Percentiles rank a stretch among this genome's conserved stretches.
phyloP scores from a whole-genome alignment of 805 yeast genomes.

The Lachancea dasiensis region DNA sequence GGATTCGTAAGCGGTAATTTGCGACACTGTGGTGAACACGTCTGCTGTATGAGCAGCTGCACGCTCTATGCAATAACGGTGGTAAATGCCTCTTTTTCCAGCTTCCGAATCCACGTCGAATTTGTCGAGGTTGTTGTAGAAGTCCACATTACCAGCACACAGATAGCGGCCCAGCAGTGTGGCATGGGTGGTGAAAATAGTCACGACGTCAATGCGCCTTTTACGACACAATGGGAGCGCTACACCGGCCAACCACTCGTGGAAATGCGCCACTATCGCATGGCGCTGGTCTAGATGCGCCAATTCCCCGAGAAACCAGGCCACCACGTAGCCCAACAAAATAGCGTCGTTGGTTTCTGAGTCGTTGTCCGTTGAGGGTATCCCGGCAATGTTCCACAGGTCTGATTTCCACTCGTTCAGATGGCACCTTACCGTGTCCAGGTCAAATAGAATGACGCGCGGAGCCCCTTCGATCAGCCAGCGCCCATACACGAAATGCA shows the following conservation, averaged over 20 bases:
- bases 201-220: conserved; percentile 86
- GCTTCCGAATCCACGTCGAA: conserved; percentile 98
- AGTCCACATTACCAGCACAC: conserved; percentile 95
- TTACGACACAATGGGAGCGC: conserved; percentile 89
- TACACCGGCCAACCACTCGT: conserved; percentile 98
- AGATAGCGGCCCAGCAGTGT: conserved; percentile 89
- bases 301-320: conserved; percentile 95
- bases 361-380: conserved; percentile 89
- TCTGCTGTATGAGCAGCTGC: conserved; percentile 95
- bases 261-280: conserved; percentile 91
- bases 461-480: conserved; percentile 99
- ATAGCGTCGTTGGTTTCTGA: conserved; percentile 88
- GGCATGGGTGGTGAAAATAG: conserved; percentile 96
- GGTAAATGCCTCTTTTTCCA: conserved; percentile 95
- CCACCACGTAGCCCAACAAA: conserved; percentile 83
- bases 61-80: conserved; percentile 92
- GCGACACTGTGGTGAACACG: conserved; percentile 95
- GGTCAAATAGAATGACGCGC: conserved; percentile 80
- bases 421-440: conserved; percentile 61
- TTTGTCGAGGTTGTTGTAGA: conserved; percentile 79
- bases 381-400: conserved; percentile 84
- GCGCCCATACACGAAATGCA: conserved; percentile 79
- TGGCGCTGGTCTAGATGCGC: conserved; percentile 76
- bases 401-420: conserved; percentile 93
- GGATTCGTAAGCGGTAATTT: conserved; percentile 93